Conservation (phyloP, 306 rosid species). For the Vigna mungo region DNA sequence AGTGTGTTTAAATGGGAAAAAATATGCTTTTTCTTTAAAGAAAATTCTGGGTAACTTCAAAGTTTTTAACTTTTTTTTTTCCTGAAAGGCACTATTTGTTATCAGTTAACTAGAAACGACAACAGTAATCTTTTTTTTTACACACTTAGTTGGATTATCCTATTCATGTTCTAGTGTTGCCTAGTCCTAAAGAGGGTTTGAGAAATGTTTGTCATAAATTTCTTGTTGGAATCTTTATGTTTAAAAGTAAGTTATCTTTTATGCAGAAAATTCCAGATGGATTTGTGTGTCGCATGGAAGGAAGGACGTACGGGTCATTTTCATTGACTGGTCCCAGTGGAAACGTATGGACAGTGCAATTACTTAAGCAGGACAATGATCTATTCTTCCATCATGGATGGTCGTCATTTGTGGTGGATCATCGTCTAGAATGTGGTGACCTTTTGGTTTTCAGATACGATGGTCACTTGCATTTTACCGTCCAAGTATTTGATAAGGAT, state of each 20-base stretch:
- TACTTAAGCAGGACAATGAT: constrained; percentile 63
- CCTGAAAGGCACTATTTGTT: not conserved
- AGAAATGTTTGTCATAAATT: constrained; percentile 1
- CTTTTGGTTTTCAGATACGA: constrained; percentile 86
- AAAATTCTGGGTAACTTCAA: not conserved
- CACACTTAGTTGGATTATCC: constrained; percentile 12
- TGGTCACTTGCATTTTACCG: constrained; percentile 70
- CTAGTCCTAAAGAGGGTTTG: not conserved
- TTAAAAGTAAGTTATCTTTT: constrained; percentile 34
- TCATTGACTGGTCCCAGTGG: constrained; percentile 81
- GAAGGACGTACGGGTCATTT: constrained; percentile 60
- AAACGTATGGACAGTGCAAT: constrained; percentile 68
- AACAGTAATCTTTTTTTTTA: too few species aligned
- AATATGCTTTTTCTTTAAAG: not conserved
- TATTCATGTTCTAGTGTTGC: not conserved
- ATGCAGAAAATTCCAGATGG: constrained; percentile 80
- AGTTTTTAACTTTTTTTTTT: constrained; percentile 30
- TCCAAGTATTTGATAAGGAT: constrained; percentile 80
- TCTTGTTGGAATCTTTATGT: constrained; percentile 31
- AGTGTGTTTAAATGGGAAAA: not conserved
- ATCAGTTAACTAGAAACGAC: not conserved
- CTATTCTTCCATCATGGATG: constrained; percentile 76
- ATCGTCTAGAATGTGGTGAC: constrained; percentile 75
- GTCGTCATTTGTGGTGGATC: constrained; percentile 76
- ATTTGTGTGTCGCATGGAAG: constrained; percentile 66